Evolutionary conservation across 192 early-diverging fungal species (phyloP).

Genomic region (Rhizoclosmatium globosum): DNA sequence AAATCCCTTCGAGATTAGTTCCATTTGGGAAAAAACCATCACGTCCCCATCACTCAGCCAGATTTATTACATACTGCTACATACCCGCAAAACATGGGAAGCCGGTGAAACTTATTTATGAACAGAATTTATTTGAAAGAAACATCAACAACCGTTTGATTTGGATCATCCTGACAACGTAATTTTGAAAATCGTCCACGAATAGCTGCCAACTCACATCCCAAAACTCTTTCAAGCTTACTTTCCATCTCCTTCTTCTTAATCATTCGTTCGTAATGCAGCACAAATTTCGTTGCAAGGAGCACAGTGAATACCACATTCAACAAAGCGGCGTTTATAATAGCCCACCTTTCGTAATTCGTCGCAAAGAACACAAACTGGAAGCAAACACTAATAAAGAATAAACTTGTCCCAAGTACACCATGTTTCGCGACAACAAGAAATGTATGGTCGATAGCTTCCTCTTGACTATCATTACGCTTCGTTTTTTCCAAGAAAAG

Average conservation of each 20-base stretch:
- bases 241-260: too few relatives aligned
- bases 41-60: too few relatives aligned
- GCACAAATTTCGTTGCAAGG: neutral
- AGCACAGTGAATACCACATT: neutral
- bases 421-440: too few relatives aligned
- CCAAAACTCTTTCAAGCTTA: neutral
- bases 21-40: too few relatives aligned
- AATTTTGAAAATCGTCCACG: neutral
- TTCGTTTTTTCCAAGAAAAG: too few relatives aligned
- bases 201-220: neutral
- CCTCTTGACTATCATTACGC: too few relatives aligned
- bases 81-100: neutral
- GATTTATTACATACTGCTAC: too few relatives aligned
- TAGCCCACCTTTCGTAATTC: neutral
- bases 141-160: neutral
- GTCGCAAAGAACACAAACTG: too few relatives aligned
- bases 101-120: neutral
- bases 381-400: too few relatives aligned
- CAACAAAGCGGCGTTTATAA: neutral
- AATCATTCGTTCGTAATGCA: neutral
- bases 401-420: too few relatives aligned
- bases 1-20: too few relatives aligned
- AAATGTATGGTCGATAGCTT: too few relatives aligned
- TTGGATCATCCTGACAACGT: neutral
- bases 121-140: neutral